Base-by-base conservation (phyloP, 2,329 filamentous ascomycete species). In the Salinomyces thailandicus region DNA sequence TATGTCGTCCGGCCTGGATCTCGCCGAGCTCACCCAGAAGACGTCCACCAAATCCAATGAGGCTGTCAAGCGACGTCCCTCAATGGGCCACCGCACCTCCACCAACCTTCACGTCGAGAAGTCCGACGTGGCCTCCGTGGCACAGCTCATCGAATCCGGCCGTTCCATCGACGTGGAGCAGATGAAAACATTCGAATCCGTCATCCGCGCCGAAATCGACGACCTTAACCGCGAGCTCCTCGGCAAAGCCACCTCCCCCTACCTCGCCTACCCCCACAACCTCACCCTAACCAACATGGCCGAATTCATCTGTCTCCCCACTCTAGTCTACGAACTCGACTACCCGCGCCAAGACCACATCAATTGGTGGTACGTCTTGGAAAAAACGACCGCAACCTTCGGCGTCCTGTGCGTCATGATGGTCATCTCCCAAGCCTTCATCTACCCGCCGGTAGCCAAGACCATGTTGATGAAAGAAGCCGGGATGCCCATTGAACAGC, bases 371-470 rank as follows among this genome's bases (percentile, higher is more conserved):
- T 87, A 87, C 51, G 79, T 85, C 3, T 68, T 71, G 5, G 82
- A 87, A 57, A 87, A 87, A 57, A 62, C 69, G 1, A 66, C 69
- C 1, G 82, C 82, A 2, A 79, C 77, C 12, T 72, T 86, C 40
- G 82, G 82, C 5, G 68, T 83, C 38, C 73, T 86, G 26, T 77
- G 79, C 50, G 75, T 85, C 43, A 87, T 87, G 83, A 79, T 85
- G 43, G 75, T 85, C 53, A 68, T 87, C 35, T 81, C 77, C 0
- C 81, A 87, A 60, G 72, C 77, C 15, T 84, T 75, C 50, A 85
- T 87, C 46, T 86, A 85, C 51, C 82, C 83, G 0, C 73, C 84
- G 0, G 79, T 86, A 2, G 71, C 81, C 53, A 66, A 73, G 48
- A 76, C 77, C 0, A 61, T 82, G 19, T 64, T 66, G 41, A 78